Percentiles rank a stretch among this genome's conserved stretches.
phyloP scores from a whole-genome alignment of 75 land plant species.

The Picea sitchensis region DNA sequence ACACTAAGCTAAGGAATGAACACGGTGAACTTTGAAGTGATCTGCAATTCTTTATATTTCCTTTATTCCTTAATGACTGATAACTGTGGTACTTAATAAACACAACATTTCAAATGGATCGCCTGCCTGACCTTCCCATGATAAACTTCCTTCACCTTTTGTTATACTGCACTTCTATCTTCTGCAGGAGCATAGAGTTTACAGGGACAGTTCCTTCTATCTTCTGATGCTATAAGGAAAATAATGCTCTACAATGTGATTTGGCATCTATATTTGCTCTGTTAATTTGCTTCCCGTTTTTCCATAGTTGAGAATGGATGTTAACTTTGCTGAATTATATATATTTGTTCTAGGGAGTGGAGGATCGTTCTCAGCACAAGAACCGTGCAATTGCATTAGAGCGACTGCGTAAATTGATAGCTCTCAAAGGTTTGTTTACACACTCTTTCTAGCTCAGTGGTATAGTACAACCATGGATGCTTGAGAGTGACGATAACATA shows the following conservation, averaged over 20 bases:
- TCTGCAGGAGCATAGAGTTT: not conserved
- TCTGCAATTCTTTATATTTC: not conserved
- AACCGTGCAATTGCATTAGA: conserved; percentile 81
- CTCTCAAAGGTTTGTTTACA: conserved; percentile 66
- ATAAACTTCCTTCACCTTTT: not conserved
- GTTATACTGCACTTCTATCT: not conserved
- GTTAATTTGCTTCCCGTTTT: not conserved
- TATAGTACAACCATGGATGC: not conserved
- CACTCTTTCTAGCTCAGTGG: not conserved
- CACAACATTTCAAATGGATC: not conserved
- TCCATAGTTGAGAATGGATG: not conserved
- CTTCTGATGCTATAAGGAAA: not conserved
- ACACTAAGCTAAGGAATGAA: not conserved
- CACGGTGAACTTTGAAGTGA: not conserved
- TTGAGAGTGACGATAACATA: not conserved
- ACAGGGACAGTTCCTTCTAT: not conserved
- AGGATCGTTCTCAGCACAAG: conserved; percentile 95
- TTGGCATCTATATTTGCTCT: not conserved
- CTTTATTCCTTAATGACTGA: not conserved
- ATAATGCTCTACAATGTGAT: not conserved
- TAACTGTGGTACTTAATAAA: not conserved
- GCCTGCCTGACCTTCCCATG: not conserved
- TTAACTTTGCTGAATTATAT: conserved; percentile 4
- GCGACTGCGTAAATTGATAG: conserved; percentile 69
- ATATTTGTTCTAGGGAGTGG: conserved; percentile 58